Base-by-base conservation (phyloP, 495 filamentous ascomycete species). In the Penicillium robsamsonii region DNA sequence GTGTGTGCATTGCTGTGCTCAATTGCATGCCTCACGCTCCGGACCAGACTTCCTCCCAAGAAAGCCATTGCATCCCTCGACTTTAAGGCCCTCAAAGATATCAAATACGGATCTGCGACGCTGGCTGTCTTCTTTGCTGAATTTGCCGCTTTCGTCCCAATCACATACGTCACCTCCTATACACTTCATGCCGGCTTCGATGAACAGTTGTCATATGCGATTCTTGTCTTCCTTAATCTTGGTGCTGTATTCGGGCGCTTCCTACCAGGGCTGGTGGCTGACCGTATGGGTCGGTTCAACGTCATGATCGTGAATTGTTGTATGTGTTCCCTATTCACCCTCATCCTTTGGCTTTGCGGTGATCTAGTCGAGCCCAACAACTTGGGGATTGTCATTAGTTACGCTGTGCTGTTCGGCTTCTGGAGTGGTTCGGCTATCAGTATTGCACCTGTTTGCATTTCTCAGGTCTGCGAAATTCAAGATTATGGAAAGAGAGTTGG, bases 231-330 rank as follows among this genome's bases (percentile, higher is more conserved):
- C 18, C 59, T 84, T 27, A 86, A 85, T 45, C 71, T 63, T 0
- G 76, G 74, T 0, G 69, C 69, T 1, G 70, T 70, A 49, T 56
- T 75, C 18, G 80, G 81, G 5, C 77, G 80, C 4, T 75, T 72
- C 46, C 57, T 73, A 0, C 76, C 79, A 0, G 89, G 89, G 0
- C 78, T 81, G 54, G 67, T 85, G 20, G 87, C 87, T 5, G 89
- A 93, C 62, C 72, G 70, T 22, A 66, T 86, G 11, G 90, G 90
- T 2, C 79, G 85, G 0, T 92, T 87, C 72, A 94, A 93, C 61
- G 78, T 79, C 8, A 84, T 81, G 76, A 72, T 81, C 44, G 53
- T 80, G 3, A 79, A 76, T 12, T 65, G 82, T 1, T 45, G 77
- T 9, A 52, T 78, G 10, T 82, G 81, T n/a, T 59, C 82, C 0